Base-by-base conservation (phyloP, 2,329 filamentous ascomycete genomes). In the Neoarthrinium moseri region DNA sequence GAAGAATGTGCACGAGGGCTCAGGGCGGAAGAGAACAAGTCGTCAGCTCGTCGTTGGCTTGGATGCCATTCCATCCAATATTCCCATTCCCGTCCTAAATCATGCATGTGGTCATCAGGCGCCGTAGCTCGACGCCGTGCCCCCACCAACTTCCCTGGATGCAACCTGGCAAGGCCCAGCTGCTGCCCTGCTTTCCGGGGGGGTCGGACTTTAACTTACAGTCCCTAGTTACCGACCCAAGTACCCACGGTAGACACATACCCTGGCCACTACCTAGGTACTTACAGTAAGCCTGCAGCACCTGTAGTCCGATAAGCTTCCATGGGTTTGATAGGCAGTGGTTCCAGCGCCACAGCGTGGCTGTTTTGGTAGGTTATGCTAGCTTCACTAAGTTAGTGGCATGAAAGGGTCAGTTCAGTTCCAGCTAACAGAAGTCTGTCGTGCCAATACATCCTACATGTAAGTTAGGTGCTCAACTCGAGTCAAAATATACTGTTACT, bases 51-150 rank as follows among this genome's bases (percentile, higher is more conserved):
- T 29, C 26, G 26, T 29, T n/a, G 26, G 26, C 26, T 29, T 29
- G 26, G n/a, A 29, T 29, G 8, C 26, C 26, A 29, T 8, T 29
- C 26, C 26, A 29, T 29, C 26, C 26, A 29, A 29, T n/a, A n/a
- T n/a, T n/a, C n/a, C n/a, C n/a, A n/a, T n/a, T n/a, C n/a, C n/a
- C n/a, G n/a, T n/a, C n/a, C 8, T 10, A 29, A 17, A 34, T 34
- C 7, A 15, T 34, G 32, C 32, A 34, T 34, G 32, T 34, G 32
- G 32, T 34, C 32, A 34, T 34, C 32, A 34, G 32, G n/a, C 32
- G 32, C 32, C 32, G 18, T 34, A 15, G 32, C n/a, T 34, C 7
- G 7, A 34, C 18, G 32, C 32, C 10, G 13, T 15, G 32, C 13
- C 32, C 32, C n/a, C 32, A 34, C 13, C 7, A 34, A 17, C 8